Conservation (phyloP, 2,329 filamentous ascomycete genomes). For the Chaetomiaceae sp. region DNA sequence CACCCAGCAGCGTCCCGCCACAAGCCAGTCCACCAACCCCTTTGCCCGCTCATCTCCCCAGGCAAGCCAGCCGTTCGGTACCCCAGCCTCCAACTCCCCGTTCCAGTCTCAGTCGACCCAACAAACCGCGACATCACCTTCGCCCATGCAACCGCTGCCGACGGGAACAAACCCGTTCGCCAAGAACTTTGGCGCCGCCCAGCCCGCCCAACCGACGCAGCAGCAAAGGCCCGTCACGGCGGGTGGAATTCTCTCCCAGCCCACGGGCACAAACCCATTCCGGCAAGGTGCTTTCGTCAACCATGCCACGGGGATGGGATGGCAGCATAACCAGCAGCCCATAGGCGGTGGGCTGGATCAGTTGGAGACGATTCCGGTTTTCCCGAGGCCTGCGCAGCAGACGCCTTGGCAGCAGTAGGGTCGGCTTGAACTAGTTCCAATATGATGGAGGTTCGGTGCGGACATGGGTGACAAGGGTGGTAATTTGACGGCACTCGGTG, state of each 20-base stretch:
- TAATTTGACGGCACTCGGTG: neutral
- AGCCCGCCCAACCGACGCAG: slow-evolving; percentile 37
- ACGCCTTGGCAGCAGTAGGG: slow-evolving; percentile 55
- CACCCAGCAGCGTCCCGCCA: slow-evolving; percentile 39
- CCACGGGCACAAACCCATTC: slow-evolving; percentile 93
- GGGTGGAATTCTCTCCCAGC: slow-evolving; percentile 60
- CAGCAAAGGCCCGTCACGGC: slow-evolving; percentile 44
- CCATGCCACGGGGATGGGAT: slow-evolving; percentile 80
- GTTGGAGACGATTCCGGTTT: slow-evolving; percentile 74
- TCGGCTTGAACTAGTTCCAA: neutral
- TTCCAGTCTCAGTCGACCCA: slow-evolving; percentile 41
- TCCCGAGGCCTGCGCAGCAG: slow-evolving; percentile 71
- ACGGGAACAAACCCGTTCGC: slow-evolving; percentile 60
- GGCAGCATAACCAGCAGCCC: slow-evolving; percentile 74
- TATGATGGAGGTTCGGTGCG: neutral
- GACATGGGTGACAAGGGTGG: neutral
- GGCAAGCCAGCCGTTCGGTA: slow-evolving; percentile 35
- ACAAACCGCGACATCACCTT: slow-evolving; percentile 31
- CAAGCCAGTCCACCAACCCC: slow-evolving; percentile 72
- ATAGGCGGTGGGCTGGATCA: slow-evolving; percentile 80
- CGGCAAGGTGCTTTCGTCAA: slow-evolving; percentile 87
- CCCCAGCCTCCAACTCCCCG: slow-evolving; percentile 35
- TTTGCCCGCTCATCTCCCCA: slow-evolving; percentile 68
- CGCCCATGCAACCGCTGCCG: slow-evolving; percentile 44
- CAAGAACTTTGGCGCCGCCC: slow-evolving; percentile 38